A percentile compares a stretch with the other conserved stretches of the same genome.
phyloP scores from a whole-genome alignment of 192 early-diverging fungal genomes.

The Spinellus fusiger region DNA sequence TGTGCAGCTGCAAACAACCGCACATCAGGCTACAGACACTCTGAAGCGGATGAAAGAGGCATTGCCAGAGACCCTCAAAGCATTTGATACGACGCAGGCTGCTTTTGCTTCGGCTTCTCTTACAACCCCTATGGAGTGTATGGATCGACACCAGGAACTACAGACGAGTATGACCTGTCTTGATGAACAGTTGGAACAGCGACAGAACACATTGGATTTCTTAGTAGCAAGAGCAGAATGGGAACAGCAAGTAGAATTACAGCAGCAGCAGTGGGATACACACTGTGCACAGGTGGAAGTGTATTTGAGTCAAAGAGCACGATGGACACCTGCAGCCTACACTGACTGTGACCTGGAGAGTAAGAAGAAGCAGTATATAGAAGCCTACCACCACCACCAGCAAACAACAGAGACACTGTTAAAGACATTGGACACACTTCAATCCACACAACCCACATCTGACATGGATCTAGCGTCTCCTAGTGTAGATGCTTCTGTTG shows the following conservation, averaged over 20 bases:
- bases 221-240: not conserved
- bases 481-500: not conserved
- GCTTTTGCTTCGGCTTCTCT: not conserved
- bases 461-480: too few species aligned
- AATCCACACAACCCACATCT: too few species aligned
- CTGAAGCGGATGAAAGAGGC: not conserved
- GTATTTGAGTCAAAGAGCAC: not conserved
- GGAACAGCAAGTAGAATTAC: not conserved
- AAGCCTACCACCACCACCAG: too few species aligned
- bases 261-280: not conserved
- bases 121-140: not conserved
- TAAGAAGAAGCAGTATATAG: too few species aligned
- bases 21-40: not conserved
- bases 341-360: not conserved
- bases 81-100: not conserved
- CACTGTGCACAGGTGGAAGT: not conserved
- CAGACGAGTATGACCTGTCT: not conserved
- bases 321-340: not conserved
- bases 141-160: conserved; percentile 1
- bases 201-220: not conserved
- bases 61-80: not conserved
- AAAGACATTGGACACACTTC: too few species aligned
- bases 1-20: not conserved
- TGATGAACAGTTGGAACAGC: not conserved
- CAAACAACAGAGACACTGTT: too few species aligned